Evolutionary conservation across 306 rosid genomes (phyloP), one percentile per base, ranked within the genome.

Genomic region (Argentina anserina): DNA sequence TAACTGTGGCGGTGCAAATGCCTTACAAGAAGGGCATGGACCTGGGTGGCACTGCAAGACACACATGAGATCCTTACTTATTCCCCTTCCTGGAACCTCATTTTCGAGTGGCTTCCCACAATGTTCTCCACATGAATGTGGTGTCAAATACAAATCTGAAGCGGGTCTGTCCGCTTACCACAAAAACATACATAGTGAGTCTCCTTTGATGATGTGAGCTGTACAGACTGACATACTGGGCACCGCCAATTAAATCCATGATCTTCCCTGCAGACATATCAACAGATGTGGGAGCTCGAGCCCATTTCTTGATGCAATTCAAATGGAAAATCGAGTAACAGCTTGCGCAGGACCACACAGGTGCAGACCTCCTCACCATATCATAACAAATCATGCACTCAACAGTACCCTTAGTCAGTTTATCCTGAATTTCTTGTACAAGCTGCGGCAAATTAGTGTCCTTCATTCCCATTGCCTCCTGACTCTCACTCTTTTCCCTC

Each of bases 21-120:
- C 96, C 79, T 82, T 93, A 65, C 98, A 93, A 7, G 97, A 90
- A 71, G 97, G 98, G 81, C 98, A 93, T 10, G 98, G 98, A 65
- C 98, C 98, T 2, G 98, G 98, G 78, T 93, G 98, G 80, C 98
- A 93, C 79, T 89, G 98, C 93, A 93, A 82, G 76, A 93, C 97
- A 82, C 98, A 93, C 80, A 67, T 47, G 85, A 90, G 98, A 33
- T 87, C 98, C 84, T 72, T 80, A 68, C 80, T 84, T 75, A 71
- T 84, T 47, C 87, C 91, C 42, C 43, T 52, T 59, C 74, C 82
- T 34, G 76, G 50, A 43, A 80, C 67, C 74, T 87, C 92, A 81
- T 64, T 91, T 81, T 86, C 93, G 34, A 93, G 92, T 45, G 86
- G 88, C 87, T 90, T 93, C 42, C 93, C 98, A 28, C 98, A 93